phyloP scores from a whole-genome alignment of 176 grass and related monocot species.

The Ananas comosus region DNA sequence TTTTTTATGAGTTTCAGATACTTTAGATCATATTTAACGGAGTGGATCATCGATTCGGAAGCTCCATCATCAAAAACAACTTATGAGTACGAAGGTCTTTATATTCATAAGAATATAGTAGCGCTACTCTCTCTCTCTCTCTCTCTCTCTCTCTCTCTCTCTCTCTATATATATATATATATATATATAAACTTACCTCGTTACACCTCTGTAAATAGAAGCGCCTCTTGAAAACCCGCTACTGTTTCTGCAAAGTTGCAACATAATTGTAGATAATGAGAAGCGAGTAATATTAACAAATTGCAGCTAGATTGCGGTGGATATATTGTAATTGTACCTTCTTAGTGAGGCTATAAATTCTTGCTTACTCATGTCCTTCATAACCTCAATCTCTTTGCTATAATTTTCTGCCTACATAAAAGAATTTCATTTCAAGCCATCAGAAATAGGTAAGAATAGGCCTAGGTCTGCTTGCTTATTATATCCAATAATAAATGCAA shows the following conservation, averaged over 20 bases:
- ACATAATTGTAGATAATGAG: neutral
- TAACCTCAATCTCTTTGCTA: conserved; percentile 12
- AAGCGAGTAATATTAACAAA: neutral
- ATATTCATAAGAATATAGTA: no score
- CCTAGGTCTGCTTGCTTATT: no score
- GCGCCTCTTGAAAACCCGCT: conserved; percentile 93
- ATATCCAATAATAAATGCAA: no score
- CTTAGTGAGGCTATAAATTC: conserved; percentile 12
- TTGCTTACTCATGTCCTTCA: conserved; percentile 21
- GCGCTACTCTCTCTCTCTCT: no score
- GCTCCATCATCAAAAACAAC: no score
- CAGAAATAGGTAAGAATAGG: neutral
- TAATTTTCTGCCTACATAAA: conserved; percentile 2
- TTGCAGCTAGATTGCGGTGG: neutral
- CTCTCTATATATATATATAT: no score
- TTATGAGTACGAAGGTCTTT: no score
- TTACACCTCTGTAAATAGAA: conserved; percentile 93
- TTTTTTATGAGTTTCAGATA: no score
- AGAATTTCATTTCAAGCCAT: neutral
- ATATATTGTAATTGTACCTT: conserved; percentile 7
- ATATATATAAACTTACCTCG: neutral
- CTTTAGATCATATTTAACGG: no score
- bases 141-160: no score
- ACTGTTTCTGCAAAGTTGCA: neutral
- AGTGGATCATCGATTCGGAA: no score